phyloP scores from a whole-genome alignment of 1,284 basidiomycete genomes.

The Thelephora terrestris region DNA sequence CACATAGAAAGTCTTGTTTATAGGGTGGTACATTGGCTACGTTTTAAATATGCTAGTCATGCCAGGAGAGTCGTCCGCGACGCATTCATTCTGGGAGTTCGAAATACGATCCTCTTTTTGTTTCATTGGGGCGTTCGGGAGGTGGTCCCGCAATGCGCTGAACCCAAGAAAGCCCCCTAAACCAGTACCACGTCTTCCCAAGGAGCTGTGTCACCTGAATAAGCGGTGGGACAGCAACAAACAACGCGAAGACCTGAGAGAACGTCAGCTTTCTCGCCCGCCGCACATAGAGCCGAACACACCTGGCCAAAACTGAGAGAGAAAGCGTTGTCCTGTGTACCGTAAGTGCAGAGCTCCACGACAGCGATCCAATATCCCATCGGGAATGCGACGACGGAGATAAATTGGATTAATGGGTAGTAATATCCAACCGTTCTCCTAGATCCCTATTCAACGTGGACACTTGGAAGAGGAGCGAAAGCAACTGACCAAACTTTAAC shows the following conservation, averaged over 20 bases:
- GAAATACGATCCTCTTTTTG: too few species aligned
- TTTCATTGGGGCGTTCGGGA: too few species aligned
- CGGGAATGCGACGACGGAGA: constrained; percentile 1
- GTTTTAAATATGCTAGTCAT: too few species aligned
- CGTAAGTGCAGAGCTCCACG: background rate
- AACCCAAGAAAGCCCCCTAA: background rate
- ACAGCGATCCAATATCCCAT: constrained; percentile 2
- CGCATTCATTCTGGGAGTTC: too few species aligned
- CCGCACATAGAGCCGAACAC: background rate
- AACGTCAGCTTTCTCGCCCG: background rate
- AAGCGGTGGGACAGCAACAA: constrained; percentile 3
- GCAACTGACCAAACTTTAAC: constrained; percentile 1
- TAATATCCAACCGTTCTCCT: constrained; percentile 2
- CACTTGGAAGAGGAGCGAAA: background rate
- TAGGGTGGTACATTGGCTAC: too few species aligned
- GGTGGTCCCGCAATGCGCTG: background rate
- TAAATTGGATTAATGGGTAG: constrained; percentile 5
- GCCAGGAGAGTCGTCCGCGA: too few species aligned
- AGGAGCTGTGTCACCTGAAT: background rate
- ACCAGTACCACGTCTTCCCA: background rate
- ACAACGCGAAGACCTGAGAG: constrained; percentile 4
- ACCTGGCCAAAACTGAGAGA: constrained; percentile 6
- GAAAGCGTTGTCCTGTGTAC: background rate
- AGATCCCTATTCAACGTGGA: background rate
- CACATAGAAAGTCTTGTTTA: too few species aligned